A percentile compares a stretch with the other conserved stretches of the same genome.
Conservation (phyloP, 2,329 filamentous ascomycete species). For the Talaromyces sp. region DNA sequence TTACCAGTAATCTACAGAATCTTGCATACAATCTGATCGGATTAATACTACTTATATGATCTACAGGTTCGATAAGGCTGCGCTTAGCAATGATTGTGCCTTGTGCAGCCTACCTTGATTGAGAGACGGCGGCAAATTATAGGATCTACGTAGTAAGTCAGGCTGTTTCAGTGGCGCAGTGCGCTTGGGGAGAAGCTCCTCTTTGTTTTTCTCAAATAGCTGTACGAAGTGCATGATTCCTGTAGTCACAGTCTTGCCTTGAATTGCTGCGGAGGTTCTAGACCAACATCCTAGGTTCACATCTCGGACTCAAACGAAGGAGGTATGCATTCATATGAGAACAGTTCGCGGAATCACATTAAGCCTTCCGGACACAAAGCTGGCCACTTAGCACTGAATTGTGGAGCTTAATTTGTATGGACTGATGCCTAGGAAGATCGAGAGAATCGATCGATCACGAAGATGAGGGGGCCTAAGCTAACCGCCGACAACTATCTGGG, state of each 20-base stretch:
- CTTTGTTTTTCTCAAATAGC: neutral
- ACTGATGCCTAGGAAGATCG: neutral
- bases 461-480: neutral
- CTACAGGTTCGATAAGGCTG: neutral
- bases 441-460: neutral
- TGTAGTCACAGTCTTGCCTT: neutral
- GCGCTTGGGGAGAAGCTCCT: neutral
- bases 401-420: neutral
- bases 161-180: neutral
- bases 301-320: neutral
- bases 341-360: neutral
- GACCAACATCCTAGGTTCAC: neutral
- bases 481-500: neutral
- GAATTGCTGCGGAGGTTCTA: neutral
- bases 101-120: neutral
- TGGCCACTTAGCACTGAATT: neutral
- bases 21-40: neutral
- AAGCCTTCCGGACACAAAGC: neutral
- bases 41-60: neutral
- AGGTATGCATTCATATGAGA: neutral
- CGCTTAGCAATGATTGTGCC: neutral
- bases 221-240: neutral
- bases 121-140: neutral
- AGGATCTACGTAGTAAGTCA: neutral
- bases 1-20: neutral